Base-by-base conservation (phyloP, 2,329 filamentous ascomycete species). In the Delphinella strobiligena region DNA sequence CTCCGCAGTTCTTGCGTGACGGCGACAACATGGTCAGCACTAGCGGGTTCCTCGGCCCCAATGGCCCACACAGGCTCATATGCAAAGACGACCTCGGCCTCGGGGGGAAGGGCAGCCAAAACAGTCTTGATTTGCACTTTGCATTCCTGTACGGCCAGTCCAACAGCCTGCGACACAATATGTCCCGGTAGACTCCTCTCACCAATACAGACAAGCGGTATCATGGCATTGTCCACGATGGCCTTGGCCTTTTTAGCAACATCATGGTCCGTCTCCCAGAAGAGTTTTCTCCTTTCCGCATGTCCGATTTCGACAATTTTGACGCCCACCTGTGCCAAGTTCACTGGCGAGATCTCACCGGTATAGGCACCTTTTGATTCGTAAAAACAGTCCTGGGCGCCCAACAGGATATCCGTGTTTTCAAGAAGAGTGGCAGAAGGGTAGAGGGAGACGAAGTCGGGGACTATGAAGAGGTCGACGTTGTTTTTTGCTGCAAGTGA, bases 51-150 rank as follows among this genome's bases (percentile, higher is more conserved):
- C 1, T 71, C 65, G 8, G 83, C 78, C 1, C 85, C 85, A 58
- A 91, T 93, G 1, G 85, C 85, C 85, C 85, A 93, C 1, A 91
- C 83, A 5, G 85, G 85, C 64, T 93, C 85, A 54, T 93, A 93
- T 1, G 85, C 85, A 42, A 93, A 69, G 5, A 89, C 73, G 4
- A 91, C 71, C 35, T 86, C 79, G 0, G 76, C 73, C 12, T 75
- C 67, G 9, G 66, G 64, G 1, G 77, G 70, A 5, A 89, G 63
- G 0, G 67, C 71, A 1, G 63, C 62, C 37, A 91, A 55, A 2
- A 84, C 75, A 1, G 74, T 65, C 30, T 68, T 66, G 41, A 93
- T 67, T 59, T 89, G 82, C 4, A 63, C 61, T 27, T 63, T 66
- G 51, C 82, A 83, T 57, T 88, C 80, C 11, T 66, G 59, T 2